A percentile compares a stretch with the other conserved stretches of the same genome.
Evolutionary conservation across 176 grass and related monocot genomes (phyloP).

Genomic region (Carex cristatella): DNA sequence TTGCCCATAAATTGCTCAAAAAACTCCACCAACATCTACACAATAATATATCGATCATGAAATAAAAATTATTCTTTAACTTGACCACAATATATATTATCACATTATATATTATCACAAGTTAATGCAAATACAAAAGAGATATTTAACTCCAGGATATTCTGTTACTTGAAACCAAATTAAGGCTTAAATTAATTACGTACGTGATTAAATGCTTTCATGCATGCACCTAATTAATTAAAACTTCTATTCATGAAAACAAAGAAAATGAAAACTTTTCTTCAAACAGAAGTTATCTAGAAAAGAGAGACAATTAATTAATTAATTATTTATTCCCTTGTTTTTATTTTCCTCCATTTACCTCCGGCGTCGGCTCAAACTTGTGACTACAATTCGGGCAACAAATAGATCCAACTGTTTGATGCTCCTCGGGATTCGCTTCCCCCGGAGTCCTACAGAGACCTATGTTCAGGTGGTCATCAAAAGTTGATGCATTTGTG

Average conservation of each 20-base stretch:
- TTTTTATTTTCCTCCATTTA: background rate
- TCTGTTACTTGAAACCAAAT: background rate
- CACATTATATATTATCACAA: background rate
- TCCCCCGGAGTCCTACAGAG: conserved; percentile 11
- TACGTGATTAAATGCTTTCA: background rate
- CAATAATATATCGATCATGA: background rate
- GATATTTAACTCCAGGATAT: background rate
- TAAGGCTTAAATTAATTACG: conserved; percentile 2
- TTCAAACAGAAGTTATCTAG: background rate
- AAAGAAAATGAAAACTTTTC: background rate
- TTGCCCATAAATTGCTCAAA: conserved; percentile 68
- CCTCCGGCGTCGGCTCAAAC: conserved; percentile 40
- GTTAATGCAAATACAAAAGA: background rate
- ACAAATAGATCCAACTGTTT: conserved; percentile 41
- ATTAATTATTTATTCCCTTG: background rate
- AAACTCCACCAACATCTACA: background rate
- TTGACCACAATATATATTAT: background rate
- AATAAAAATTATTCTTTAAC: background rate
- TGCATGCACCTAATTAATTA: conserved; percentile 14
- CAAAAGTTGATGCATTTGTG: background rate
- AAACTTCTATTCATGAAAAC: background rate
- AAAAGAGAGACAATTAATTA: background rate
- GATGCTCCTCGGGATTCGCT: conserved; percentile 46
- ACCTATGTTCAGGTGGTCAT: background rate
- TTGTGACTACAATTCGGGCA: conserved; percentile 73